A percentile compares a stretch with the other conserved stretches of the same genome.
Conservation (phyloP, 768 basidiomycete species). For the Rhizopogon salebrosus region DNA sequence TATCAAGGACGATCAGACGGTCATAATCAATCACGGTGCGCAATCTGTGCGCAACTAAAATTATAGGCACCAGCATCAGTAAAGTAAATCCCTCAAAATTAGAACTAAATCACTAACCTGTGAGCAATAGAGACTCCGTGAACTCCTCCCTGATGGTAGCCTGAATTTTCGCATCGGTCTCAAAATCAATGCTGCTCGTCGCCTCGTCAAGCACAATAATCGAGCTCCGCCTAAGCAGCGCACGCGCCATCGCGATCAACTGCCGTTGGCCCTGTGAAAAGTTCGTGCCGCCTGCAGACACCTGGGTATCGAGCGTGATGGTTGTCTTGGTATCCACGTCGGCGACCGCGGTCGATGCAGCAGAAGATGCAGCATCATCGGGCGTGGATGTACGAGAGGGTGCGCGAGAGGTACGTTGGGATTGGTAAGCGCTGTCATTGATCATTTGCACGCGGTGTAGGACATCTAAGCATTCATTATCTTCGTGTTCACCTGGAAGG, state of each 20-base stretch:
- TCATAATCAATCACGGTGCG: constrained; percentile 80
- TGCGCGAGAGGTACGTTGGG: constrained; percentile 46
- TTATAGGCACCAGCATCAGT: constrained; percentile 1
- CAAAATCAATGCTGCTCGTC: constrained; percentile 82
- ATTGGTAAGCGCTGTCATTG: constrained; percentile 40
- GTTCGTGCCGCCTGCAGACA: constrained; percentile 83
- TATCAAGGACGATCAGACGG: constrained; percentile 72
- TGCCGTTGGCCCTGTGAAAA: constrained; percentile 93
- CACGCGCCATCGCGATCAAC: constrained; percentile 81
- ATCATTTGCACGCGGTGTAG: constrained; percentile 79
- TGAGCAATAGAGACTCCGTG: constrained; percentile 64
- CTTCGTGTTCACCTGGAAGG: constrained; percentile 62
- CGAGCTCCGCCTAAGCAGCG: constrained; percentile 63
- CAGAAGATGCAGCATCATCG: constrained; percentile 35
- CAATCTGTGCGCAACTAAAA: constrained; percentile 60
- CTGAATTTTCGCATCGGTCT: constrained; percentile 88
- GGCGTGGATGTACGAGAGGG: constrained; percentile 43
- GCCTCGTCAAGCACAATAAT: constrained; percentile 82
- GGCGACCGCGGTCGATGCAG: constrained; percentile 38
- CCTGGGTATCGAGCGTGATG: constrained; percentile 69
- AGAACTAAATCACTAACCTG: constrained; percentile 39
- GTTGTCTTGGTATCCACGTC: constrained; percentile 52
- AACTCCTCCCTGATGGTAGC: constrained; percentile 85
- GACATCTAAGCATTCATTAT: constrained; percentile 76
- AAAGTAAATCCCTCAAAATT: neutral